Conservation (phyloP, 768 basidiomycete species). For the Dendrothele bispora region DNA sequence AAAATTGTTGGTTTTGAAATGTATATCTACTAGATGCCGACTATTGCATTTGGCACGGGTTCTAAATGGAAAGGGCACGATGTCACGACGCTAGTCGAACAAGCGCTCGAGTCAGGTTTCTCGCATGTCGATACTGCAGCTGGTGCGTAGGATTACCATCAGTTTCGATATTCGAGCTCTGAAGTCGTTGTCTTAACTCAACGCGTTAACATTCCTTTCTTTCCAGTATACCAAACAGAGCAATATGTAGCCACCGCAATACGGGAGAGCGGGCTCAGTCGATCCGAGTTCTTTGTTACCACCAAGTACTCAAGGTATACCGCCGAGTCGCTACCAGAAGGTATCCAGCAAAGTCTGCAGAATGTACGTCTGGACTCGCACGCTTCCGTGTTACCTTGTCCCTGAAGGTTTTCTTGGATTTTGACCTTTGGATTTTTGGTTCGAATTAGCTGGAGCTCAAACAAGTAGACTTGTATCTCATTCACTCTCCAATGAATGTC, state of each 20-base stretch:
- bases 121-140: slow-evolving; percentile 65
- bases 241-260: slow-evolving; percentile 39
- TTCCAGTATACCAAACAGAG: slow-evolving; percentile 37
- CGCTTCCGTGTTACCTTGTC: too few relatives aligned
- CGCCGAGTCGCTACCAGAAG: slow-evolving; percentile 35
- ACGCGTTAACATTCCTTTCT: too few relatives aligned
- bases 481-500: slow-evolving; percentile 48
- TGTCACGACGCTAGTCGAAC: slow-evolving; percentile 51
- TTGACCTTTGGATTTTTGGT: too few relatives aligned
- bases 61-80: slow-evolving; percentile 37
- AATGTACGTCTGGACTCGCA: slow-evolving; percentile 51
- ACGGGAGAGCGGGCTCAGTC: slow-evolving; percentile 43
- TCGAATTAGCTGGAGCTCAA: slow-evolving; percentile 62
- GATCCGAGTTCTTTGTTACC: slow-evolving; percentile 49
- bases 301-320: slow-evolving; percentile 56
- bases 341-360: slow-evolving; percentile 46
- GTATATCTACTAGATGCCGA: slow-evolving; percentile 54
- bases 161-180: not conserved
- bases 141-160: slow-evolving; percentile 28
- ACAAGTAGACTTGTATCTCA: slow-evolving; percentile 70
- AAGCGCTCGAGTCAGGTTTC: slow-evolving; percentile 61
- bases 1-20: not conserved
- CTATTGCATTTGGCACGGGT: slow-evolving; percentile 66
- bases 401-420: too few relatives aligned
- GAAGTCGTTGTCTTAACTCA: slow-evolving; percentile 15